Evolutionary conservation across 75 land plant species (phyloP).

Genomic region (Adiantum capillusveneris): DNA sequence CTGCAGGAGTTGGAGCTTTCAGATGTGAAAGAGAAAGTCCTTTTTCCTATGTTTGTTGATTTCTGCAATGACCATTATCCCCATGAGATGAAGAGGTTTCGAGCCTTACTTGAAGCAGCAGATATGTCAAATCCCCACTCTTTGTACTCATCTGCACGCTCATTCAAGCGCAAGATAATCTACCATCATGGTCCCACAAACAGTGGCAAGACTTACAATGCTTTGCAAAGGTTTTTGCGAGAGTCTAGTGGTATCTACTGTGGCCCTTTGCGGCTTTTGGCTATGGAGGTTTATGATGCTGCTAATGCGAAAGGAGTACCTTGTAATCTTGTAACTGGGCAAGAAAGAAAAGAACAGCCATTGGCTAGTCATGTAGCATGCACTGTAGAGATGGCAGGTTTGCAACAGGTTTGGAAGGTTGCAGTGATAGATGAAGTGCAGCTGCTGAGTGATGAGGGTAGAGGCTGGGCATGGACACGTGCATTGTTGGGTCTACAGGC

Average conservation of each 20-base stretch:
- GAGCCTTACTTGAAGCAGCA: conserved; percentile 47
- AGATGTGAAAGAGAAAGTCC: conserved; percentile 40
- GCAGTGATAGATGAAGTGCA: conserved; percentile 94
- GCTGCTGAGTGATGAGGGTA: conserved; percentile 51
- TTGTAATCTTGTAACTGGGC: conserved; percentile 79
- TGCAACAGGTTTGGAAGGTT: conserved; percentile 51
- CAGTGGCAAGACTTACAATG: conserved; percentile 86
- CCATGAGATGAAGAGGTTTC: conserved; percentile 60
- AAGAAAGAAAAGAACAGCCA: conserved; percentile 65
- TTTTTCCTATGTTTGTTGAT: conserved; percentile 82
- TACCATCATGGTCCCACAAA: conserved; percentile 90
- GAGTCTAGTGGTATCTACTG: conserved; percentile 77
- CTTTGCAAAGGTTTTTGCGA: conserved; percentile 51
- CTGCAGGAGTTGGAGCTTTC: conserved; percentile 50
- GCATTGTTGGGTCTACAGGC: conserved; percentile 73
- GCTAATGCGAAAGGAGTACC: conserved; percentile 62
- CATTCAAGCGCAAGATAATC: conserved; percentile 46
- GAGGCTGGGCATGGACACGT: conserved; percentile 90
- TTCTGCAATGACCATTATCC: conserved; percentile 61
- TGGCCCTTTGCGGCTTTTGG: conserved; percentile 82
- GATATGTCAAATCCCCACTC: conserved; percentile 82
- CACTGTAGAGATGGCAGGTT: conserved; percentile 95
- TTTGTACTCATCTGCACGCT: conserved; percentile 79
- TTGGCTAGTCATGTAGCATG: conserved; percentile 68
- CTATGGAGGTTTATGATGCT: conserved; percentile 80